A percentile compares a stretch with the other conserved stretches of the same genome.
phyloP scores from a whole-genome alignment of 2,329 filamentous ascomycete species.

The Amylocarpus encephaloides region DNA sequence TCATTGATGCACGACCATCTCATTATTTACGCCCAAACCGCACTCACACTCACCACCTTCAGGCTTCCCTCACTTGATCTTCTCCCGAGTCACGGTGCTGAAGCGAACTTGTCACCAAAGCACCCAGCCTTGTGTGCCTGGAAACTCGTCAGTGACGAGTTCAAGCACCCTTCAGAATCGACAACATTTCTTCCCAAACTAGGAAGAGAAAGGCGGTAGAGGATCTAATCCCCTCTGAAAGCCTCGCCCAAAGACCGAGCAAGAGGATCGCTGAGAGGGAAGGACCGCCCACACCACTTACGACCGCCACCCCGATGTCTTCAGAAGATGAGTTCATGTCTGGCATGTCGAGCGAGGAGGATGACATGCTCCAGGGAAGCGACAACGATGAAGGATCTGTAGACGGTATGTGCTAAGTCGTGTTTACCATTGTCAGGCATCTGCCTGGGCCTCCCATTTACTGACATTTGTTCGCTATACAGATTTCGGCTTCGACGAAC shows the following conservation, averaged over 20 bases:
- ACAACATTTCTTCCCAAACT: slow-evolving; percentile 47
- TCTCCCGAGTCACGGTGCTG: slow-evolving; percentile 4
- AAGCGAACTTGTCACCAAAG: background rate
- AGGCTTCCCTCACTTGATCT: background rate
- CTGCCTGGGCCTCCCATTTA: background rate
- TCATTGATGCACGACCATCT: too few species aligned
- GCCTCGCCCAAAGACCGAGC: slow-evolving; percentile 29
- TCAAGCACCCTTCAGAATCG: slow-evolving; percentile 24
- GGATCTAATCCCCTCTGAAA: slow-evolving; percentile 32
- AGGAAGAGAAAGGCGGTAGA: slow-evolving; percentile 49
- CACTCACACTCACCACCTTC: background rate
- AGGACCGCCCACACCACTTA: slow-evolving; percentile 51
- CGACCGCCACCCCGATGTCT: slow-evolving; percentile 66
- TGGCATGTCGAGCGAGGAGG: slow-evolving; percentile 70
- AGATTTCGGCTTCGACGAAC: slow-evolving; percentile 41
- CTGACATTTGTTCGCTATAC: slow-evolving; percentile 5
- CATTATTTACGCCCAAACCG: background rate
- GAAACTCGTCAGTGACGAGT: slow-evolving; percentile 25
- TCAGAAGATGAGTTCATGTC: slow-evolving; percentile 94
- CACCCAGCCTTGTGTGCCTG: slow-evolving; percentile 27
- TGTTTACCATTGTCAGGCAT: background rate
- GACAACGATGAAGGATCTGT: slow-evolving; percentile 63
- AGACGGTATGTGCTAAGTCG: slow-evolving; percentile 26
- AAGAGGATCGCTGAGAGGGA: slow-evolving; percentile 33
- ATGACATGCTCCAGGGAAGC: slow-evolving; percentile 66